These are phyloP conservation scores for Sugiyamaella novakii DNA, from an alignment of 1,139 yeast genomes.

Conservation along the genomic window DNA sequence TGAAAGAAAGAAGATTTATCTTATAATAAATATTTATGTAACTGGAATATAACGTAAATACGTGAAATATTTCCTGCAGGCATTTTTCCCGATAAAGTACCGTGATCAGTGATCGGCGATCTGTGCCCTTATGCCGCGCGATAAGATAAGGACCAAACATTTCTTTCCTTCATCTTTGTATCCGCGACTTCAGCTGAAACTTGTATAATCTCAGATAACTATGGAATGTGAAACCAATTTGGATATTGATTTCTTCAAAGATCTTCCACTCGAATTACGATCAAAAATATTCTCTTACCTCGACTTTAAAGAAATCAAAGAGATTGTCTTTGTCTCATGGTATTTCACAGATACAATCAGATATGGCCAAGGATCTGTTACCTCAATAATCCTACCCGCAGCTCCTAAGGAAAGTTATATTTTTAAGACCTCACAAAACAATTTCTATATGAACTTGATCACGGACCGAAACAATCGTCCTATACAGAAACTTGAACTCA, in stretches of 20 bases:
- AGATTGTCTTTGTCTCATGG: not conserved
- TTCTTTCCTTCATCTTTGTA: too few species aligned
- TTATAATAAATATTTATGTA: too few species aligned
- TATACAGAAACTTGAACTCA: not conserved
- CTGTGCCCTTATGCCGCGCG: not conserved
- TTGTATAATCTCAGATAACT: too few species aligned
- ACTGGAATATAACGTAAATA: too few species aligned
- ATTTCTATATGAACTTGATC: not conserved
- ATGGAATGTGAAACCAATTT: not conserved
- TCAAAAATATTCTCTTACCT: conserved; percentile 4
- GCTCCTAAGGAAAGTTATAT: not conserved
- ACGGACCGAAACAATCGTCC: not conserved
- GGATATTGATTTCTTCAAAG: not conserved
- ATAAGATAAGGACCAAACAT: not conserved
- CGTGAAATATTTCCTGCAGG: too few species aligned
- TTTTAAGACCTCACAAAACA: not conserved
- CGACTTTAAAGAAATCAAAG: conserved; percentile 1
- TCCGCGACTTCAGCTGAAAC: too few species aligned
- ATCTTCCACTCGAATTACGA: conserved; percentile 6
- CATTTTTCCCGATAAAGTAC: too few species aligned
- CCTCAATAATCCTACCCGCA: not conserved
- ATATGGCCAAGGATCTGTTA: not conserved
- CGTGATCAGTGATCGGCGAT: too few species aligned
- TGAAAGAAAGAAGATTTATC: too few species aligned
- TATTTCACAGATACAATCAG: conserved; percentile 1